Base-by-base conservation (phyloP, 2,329 filamentous ascomycete species). In the Beauveria sp. region DNA sequence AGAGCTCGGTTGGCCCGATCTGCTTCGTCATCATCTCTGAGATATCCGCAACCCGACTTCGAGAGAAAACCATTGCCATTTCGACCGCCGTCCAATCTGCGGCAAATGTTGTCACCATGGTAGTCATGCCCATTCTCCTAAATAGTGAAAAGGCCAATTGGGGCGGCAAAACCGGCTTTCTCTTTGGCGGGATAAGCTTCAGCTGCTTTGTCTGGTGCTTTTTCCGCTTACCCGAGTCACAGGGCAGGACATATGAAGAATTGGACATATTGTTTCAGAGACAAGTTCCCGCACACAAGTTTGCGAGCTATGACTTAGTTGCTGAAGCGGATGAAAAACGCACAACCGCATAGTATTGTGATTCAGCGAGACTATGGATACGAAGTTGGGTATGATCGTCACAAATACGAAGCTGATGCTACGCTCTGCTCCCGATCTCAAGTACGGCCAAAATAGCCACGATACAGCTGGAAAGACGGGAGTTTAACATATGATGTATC, bases 11-110 rank as follows among this genome's bases (percentile, higher is more conserved):
- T 30, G 76, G 76, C 0, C 76, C 76, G 4, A 74, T 78, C 38
- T 72, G 72, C 61, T 78, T 76, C 70, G 75, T 73, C 22, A 69
- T 78, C 51, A 72, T 77, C 3, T 69, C 75, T 30, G 73, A 76
- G 60, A 73, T 75, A 9, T 74, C 74, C 0, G 71, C 74, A 0
- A 71, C 72, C 16, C 68, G 72, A 4, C 65, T 75, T 3, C 69
- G 72, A 0, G 67, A 69, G 0, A 70, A 70, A 20, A 74, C 72
- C 0, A 68, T 72, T 5, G 70, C 71, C 2, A 66, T 72, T 34
- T 68, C 67, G 18, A 69, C 70, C 0, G 70, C 72, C 0, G 65
- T 66, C 3, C 68, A 63, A 28, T 67, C 61, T 16, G 67, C 64
- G 20, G 69, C 62, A 30, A 52, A 62, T 40, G 65, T 69, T 42